Evolutionary conservation across 208 protist genomes (phyloP).

Genomic region (Crithidia brevicula): DNA sequence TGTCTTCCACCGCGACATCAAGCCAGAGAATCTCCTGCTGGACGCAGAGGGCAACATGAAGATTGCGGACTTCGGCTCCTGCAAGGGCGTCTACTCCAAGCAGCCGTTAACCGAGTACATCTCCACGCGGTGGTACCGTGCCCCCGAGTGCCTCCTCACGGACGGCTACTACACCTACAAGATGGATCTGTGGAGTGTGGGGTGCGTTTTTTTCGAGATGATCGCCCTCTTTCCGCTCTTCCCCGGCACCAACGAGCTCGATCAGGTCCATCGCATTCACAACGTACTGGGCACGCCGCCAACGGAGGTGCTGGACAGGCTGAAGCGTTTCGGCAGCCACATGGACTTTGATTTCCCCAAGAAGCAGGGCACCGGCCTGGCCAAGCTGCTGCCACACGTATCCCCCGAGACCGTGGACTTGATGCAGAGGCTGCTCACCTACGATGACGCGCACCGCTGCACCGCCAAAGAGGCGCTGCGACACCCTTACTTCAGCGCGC

Average conservation of each 20-base stretch:
- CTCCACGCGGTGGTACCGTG: conserved; percentile 94
- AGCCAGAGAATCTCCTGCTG: conserved; percentile 97
- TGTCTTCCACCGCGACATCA: conserved; percentile 96
- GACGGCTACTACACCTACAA: conserved; percentile 91
- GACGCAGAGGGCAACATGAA: conserved; percentile 86
- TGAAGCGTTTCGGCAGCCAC: conserved; percentile 63
- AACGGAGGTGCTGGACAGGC: conserved; percentile 65
- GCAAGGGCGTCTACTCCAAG: conserved; percentile 80
- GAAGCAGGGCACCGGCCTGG: conserved; percentile 68
- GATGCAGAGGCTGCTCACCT: conserved; percentile 83
- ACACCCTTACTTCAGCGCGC: conserved; percentile 85
- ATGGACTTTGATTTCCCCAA: conserved; percentile 77
- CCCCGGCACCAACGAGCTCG: conserved; percentile 77
- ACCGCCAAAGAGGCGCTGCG: conserved; percentile 92
- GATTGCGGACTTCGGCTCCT: conserved; percentile 94
- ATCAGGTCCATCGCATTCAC: conserved; percentile 92
- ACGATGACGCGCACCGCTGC: conserved; percentile 88
- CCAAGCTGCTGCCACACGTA: conserved; percentile 67
- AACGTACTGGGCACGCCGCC: conserved; percentile 92
- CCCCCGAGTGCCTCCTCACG: conserved; percentile 92
- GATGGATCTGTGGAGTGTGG: conserved; percentile 92
- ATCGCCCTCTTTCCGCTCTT: conserved; percentile 83
- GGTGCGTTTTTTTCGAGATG: conserved; percentile 91
- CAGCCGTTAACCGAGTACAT: conserved; percentile 93
- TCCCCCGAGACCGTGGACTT: conserved; percentile 86